Evolutionary conservation across 371 early-diverging fungal species (phyloP), one percentile per base, ranked within the genome.

Genomic region (Enterocytospora artemiae): DNA sequence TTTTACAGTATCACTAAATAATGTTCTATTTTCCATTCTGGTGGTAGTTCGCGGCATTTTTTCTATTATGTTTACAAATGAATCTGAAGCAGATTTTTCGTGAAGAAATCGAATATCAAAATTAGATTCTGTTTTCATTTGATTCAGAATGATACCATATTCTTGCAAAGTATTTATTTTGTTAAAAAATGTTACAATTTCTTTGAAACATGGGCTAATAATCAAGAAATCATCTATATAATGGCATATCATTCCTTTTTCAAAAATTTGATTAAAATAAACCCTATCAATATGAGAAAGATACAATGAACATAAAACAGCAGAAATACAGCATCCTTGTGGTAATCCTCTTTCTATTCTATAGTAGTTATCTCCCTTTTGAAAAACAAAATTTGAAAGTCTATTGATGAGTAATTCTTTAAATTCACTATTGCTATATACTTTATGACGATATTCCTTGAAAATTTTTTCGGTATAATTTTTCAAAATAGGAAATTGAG

Each of bases 171-270:
- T n/a, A n/a, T 51, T 45, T 36, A 50, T 33, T 0, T 39, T 25
- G 28, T 62, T 30, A 14, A 73, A 44, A 61, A 65, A 66, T 25
- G 20, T 43, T 37, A 37, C n/a, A 30, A 74, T 69, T 32, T 70
- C 67, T 22, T 59, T 22, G 43, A 48, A n/a, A 46, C 18, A 16
- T 7, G 46, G 14, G 3, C 52, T 59, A 1, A 71, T 50, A 2
- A 74, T 44, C 31, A 74, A 48, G 45, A 68, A 70, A 54, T 74
- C 74, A 59, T 74, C 74, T 1, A 71, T 61, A 62, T 62, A 74
- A 24, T 71, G 52, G 9, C 62, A 22, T 4, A 73, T 54, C 0
- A 33, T 67, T 1, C 71, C 70, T 16, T 63, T 27, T 37, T 59
- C 67, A 24, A 74, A 14, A 36, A 70, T 24, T 28, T 36, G 30